phyloP scores from a whole-genome alignment of 2,329 filamentous ascomycete species.

The Cladophialophora yegresii region DNA sequence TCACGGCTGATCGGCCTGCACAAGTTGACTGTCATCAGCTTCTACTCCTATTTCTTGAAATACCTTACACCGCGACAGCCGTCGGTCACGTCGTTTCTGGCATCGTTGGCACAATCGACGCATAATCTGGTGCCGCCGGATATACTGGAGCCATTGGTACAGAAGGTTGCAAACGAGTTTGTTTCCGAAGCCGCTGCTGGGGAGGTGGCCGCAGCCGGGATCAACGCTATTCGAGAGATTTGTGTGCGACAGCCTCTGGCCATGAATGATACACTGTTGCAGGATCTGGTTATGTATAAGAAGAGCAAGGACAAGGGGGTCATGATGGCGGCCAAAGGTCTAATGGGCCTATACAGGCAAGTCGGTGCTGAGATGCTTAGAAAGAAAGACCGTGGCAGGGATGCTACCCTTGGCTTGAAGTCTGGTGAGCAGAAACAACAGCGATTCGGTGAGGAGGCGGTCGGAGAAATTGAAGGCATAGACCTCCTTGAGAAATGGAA shows the following conservation, averaged over 20 bases:
- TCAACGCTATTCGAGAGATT: slow-evolving; percentile 93
- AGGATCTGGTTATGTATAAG: slow-evolving; percentile 92
- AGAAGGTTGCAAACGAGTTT: slow-evolving; percentile 98
- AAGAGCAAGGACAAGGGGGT: slow-evolving; percentile 98
- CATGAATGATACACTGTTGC: slow-evolving; percentile 92
- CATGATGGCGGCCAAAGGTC: slow-evolving; percentile 96
- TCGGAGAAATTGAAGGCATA: slow-evolving; percentile 83
- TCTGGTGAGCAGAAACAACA: slow-evolving; percentile 73
- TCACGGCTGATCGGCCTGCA: slow-evolving; percentile 89
- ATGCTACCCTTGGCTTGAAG: slow-evolving; percentile 79
- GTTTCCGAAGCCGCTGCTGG: slow-evolving; percentile 90
- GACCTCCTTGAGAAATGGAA: slow-evolving; percentile 93
- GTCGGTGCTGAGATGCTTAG: slow-evolving; percentile 85
- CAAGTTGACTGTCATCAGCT: slow-evolving; percentile 81
- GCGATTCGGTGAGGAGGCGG: slow-evolving; percentile 78
- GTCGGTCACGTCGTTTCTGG: slow-evolving; percentile 88
- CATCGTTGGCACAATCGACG: slow-evolving; percentile 85
- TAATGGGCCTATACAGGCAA: slow-evolving; percentile 87
- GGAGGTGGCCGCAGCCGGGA: slow-evolving; percentile 85
- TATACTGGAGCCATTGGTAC: slow-evolving; percentile 81
- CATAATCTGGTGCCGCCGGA: slow-evolving; percentile 92
- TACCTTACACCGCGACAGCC: slow-evolving; percentile 85
- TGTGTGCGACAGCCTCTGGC: slow-evolving; percentile 91
- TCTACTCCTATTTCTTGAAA: slow-evolving; percentile 97
- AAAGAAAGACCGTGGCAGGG: slow-evolving; percentile 88